Conservation (phyloP, 371 early-diverging fungal genomes). For the Mortierella sp. region DNA sequence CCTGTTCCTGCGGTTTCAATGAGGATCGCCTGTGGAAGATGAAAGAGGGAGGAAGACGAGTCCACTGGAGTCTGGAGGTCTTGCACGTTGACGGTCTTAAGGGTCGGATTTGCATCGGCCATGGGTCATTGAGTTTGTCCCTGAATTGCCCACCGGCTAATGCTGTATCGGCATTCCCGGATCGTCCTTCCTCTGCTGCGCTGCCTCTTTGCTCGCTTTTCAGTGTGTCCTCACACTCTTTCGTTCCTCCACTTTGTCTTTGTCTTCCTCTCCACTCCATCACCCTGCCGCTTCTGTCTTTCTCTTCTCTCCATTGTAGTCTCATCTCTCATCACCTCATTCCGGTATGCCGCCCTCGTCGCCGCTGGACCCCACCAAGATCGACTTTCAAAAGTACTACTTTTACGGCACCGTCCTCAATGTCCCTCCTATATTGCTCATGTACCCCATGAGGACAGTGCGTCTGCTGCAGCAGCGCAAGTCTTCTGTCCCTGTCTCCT, state of each 20-base stretch:
- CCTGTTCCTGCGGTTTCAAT: neutral
- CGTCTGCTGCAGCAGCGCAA: slow-evolving; percentile 50
- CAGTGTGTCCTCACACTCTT: neutral
- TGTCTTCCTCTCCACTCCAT: neutral
- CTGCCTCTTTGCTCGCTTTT: slow-evolving; percentile 1
- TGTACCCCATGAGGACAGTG: slow-evolving; percentile 54
- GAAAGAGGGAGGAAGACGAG: neutral
- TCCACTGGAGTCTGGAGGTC: no score
- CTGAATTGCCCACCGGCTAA: no score
- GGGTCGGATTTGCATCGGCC: no score
- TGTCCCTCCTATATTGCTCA: slow-evolving; percentile 44
- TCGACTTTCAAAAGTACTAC: slow-evolving; percentile 52
- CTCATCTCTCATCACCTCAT: slow-evolving; percentile 1
- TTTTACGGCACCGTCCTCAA: slow-evolving; percentile 50
- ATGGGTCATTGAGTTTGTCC: no score
- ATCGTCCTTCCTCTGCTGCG: neutral
- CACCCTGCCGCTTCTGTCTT: neutral
- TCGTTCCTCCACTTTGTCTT: neutral
- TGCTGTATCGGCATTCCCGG: no score
- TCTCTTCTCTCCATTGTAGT: neutral
- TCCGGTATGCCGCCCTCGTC: slow-evolving; percentile 31
- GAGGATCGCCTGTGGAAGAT: neutral
- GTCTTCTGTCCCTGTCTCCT: slow-evolving; percentile 48
- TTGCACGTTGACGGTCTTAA: no score
- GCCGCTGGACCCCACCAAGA: slow-evolving; percentile 25